Base-by-base conservation (phyloP, 306 rosid genomes). In the Lupinus albus region DNA sequence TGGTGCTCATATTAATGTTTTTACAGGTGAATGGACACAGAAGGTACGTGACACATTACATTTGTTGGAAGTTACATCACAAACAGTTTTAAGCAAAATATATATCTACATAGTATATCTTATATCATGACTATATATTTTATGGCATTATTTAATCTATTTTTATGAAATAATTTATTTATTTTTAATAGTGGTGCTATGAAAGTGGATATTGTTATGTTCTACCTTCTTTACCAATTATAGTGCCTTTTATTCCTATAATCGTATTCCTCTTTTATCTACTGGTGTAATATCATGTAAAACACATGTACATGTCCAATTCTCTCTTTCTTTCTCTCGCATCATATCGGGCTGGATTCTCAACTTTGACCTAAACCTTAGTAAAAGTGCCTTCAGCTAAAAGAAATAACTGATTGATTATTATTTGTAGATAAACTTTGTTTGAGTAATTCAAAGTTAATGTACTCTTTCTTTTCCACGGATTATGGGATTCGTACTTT, bases 21-120 rank as follows among this genome's bases (percentile, higher is more conserved):
- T 93, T 87, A 88, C 98, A 32, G 98, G 98, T 83, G 97, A 93
- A 88, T 93, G 97, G 97, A 93, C 98, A 67, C 98, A 93, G 72
- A 93, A 93, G 98, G 98, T 93, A 89, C 67, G 74, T 9, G 20
- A 30, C 53, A 80, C 62, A 67, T 71, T 71, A 72, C 46, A 61
- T 72, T 44, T 76, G 13, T 55, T 53, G 47, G 54, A 64, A 71
- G 66, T 55, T 55, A 12, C 46, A 73, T 48, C 1, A 8, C 3
- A 54, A 33, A 68, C 28, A 7, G 15, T 46, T 54, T 6, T 14
- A 54, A 52, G 67, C 21, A 60, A 58, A 7, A 28, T 25, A 42
- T 55, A 25, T 42, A 9, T 56, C 1, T 17, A 14, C 30, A 13
- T 8, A 7, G n/a, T 10, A 25, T 28, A 13, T 14, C 0, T 41